Conservation (phyloP, 208 protist genomes). For the Leishmania braziliensis region DNA sequence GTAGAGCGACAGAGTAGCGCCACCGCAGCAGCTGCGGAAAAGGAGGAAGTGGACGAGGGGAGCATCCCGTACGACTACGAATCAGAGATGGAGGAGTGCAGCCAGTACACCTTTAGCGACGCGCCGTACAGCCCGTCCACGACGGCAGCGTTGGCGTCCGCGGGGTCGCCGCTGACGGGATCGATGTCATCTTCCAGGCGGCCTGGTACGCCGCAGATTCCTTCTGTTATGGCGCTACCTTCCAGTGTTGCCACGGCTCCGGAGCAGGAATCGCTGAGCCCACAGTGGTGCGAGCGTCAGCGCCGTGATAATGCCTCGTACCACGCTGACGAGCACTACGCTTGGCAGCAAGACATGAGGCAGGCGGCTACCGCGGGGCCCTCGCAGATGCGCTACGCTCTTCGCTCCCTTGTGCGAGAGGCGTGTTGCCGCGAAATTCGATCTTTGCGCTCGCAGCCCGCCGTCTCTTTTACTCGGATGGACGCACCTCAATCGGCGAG, state of each 20-base stretch:
- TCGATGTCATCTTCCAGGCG: constrained; percentile 2
- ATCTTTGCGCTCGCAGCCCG: constrained; percentile 35
- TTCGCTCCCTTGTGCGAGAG: constrained; percentile 42
- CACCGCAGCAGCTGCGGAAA: neutral
- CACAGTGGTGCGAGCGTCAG: constrained; percentile 30
- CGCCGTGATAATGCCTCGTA: constrained; percentile 18
- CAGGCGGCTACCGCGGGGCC: constrained; percentile 7
- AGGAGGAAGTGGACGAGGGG: constrained; percentile 8
- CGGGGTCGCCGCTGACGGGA: constrained; percentile 4
- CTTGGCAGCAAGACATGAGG: constrained; percentile 37
- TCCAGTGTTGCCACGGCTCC: neutral
- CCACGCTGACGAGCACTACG: constrained; percentile 26
- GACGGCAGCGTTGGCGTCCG: constrained; percentile 21
- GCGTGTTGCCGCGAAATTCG: constrained; percentile 38
- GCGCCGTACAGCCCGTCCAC: constrained; percentile 35
- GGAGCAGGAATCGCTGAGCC: constrained; percentile 8
- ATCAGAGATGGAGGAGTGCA: constrained; percentile 61
- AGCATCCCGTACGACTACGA: constrained; percentile 59
- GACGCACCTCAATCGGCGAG: constrained; percentile 15
- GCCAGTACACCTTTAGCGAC: constrained; percentile 58
- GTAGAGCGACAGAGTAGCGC: neutral
- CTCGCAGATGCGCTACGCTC: constrained; percentile 37
- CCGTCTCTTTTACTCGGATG: constrained; percentile 24
- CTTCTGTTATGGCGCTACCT: constrained; percentile 6
- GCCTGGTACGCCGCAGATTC: constrained; percentile 14